These are phyloP conservation scores for Rhododendron henanense DNA, from an alignment of 148 eudicot genomes.

Conservation along the genomic window DNA sequence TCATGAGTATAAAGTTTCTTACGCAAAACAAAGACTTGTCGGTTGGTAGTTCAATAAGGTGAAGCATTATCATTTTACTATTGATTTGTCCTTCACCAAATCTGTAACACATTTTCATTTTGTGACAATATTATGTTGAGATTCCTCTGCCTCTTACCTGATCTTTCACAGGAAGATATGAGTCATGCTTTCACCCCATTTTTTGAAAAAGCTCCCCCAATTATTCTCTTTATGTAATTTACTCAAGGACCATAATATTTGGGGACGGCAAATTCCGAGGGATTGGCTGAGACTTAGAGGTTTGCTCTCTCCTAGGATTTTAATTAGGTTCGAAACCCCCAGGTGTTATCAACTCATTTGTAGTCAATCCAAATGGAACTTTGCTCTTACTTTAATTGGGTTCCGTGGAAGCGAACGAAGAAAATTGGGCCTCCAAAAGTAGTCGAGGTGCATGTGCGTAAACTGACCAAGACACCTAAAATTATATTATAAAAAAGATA, in stretches of 20 bases:
- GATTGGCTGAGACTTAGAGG: no score
- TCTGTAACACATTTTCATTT: not conserved
- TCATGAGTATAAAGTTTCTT: not conserved
- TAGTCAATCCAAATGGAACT: no score
- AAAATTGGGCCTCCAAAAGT: no score
- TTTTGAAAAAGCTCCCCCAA: not conserved
- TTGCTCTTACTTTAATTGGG: no score
- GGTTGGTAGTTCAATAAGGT: not conserved
- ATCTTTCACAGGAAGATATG: conserved; percentile 5
- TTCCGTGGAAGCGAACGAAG: no score
- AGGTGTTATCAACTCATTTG: no score
- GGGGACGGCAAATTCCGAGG: not conserved
- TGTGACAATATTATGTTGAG: not conserved
- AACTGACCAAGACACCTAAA: no score
- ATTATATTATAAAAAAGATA: no score
- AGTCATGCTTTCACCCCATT: conserved; percentile 11
- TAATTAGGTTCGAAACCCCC: no score
- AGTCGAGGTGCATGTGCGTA: no score
- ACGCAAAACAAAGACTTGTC: not conserved
- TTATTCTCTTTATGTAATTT: not conserved
- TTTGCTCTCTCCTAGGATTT: not conserved
- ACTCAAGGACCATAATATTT: not conserved
- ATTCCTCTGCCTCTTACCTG: conserved; percentile 6
- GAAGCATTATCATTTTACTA: not conserved
- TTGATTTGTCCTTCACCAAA: not conserved